These are phyloP conservation scores for Yamadazyma kanchanaburiensis DNA, from an alignment of 1,139 yeast genomes.

Conservation along the genomic window DNA sequence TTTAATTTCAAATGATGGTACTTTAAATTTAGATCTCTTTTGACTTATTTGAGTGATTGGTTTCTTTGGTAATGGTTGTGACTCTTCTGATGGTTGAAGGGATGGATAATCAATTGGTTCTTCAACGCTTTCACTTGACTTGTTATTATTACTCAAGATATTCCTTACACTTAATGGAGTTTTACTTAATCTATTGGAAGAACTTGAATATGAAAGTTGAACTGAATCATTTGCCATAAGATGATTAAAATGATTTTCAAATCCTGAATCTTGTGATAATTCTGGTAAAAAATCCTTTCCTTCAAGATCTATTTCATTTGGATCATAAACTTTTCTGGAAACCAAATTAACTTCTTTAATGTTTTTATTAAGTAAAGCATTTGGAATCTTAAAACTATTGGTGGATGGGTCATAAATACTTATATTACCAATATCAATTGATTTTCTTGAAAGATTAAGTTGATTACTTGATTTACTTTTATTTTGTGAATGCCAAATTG, in stretches of 20 bases:
- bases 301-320: constrained; percentile 35
- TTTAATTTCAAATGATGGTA: constrained; percentile 44
- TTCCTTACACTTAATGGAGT: constrained; percentile 29
- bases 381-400: constrained; percentile 19
- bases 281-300: constrained; percentile 44
- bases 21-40: constrained; percentile 33
- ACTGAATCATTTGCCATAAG: constrained; percentile 9
- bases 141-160: constrained; percentile 17
- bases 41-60: constrained; percentile 8
- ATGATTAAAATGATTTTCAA: constrained; percentile 33
- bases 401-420: constrained; percentile 14
- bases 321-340: constrained; percentile 41
- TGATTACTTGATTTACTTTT: constrained; percentile 10
- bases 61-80: constrained; percentile 7
- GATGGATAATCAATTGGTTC: constrained; percentile 1
- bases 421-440: constrained; percentile 12
- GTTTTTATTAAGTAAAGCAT: constrained; percentile 25
- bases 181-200: constrained; percentile 20
- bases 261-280: constrained; percentile 46
- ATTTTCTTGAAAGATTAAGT: constrained; percentile 3
- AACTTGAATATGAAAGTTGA: constrained; percentile 15
- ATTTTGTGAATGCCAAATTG: constrained; percentile 44
- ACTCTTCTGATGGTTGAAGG: constrained; percentile 6
- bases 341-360: constrained; percentile 44
- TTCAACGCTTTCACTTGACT: constrained; percentile 5